Conservation (phyloP, 805 yeast genomes). For the Candida tammaniensis region DNA sequence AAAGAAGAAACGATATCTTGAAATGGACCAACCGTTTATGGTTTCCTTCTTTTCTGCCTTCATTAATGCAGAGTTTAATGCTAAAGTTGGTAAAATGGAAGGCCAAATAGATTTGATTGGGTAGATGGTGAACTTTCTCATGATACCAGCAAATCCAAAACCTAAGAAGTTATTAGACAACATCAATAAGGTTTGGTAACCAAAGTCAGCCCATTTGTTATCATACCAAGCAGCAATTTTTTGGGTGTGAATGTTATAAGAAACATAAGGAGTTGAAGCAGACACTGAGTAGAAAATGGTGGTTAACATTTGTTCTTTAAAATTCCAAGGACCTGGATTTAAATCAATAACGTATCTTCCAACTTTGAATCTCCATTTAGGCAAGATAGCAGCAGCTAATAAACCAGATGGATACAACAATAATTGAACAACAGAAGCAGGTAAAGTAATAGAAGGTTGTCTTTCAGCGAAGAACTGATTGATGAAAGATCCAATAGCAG, state of each 20-base stretch:
- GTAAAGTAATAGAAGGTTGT: conserved; percentile 47
- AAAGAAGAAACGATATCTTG: conserved; percentile 25
- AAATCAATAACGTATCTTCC: conserved; percentile 26
- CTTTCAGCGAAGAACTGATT: conserved; percentile 58
- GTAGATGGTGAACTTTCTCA: conserved; percentile 27
- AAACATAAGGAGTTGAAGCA: conserved; percentile 24
- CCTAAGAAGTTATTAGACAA: conserved; percentile 26
- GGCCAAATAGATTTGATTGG: conserved; percentile 30
- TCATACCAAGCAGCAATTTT: conserved; percentile 21
- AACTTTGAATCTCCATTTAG: conserved; percentile 33
- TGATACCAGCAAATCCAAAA: conserved; percentile 30
- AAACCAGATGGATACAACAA: conserved; percentile 45
- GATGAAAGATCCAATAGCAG: conserved; percentile 51
- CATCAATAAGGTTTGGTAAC: conserved; percentile 24
- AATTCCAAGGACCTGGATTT: conserved; percentile 56
- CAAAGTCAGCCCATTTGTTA: conserved; percentile 27
- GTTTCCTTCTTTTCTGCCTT: conserved; percentile 23
- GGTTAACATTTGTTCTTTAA: conserved; percentile 64
- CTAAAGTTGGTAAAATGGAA: conserved; percentile 26
- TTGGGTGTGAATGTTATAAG: conserved; percentile 26
- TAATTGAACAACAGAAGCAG: conserved; percentile 45
- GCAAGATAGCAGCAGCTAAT: conserved; percentile 36
- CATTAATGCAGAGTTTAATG: conserved; percentile 29
- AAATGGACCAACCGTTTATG: conserved; percentile 30
- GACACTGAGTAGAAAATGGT: conserved; percentile 34